Base-by-base conservation (phyloP, 1,284 basidiomycete species). In the Salmacisia buchloeana region DNA sequence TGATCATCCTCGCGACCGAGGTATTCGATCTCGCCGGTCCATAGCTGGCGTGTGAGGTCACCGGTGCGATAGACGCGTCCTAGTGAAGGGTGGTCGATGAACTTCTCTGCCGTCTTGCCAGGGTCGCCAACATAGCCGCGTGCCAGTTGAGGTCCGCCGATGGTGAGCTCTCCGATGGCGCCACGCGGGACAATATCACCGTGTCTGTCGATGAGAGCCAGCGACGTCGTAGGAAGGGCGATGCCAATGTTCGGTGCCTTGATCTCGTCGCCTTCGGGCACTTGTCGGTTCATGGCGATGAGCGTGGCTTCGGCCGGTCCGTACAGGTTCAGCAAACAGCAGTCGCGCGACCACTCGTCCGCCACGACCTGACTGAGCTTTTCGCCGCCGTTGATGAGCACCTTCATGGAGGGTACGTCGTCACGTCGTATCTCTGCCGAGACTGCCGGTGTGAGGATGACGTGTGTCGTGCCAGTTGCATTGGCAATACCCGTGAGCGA, bases 1-100 rank as follows among this genome's bases (percentile, higher is more conserved):
- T 80, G 79, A 56, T 81, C 80, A 64, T 81, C 80, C 59, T 76
- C 75, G n/a, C 80, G 72, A 1, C 80, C 80, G 34, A 81, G 74
- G 62, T 80, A 81, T 65, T 81, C 80, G 49, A 75, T 73, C 41
- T 75, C 73, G 13, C 76, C 77, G 60, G 80, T 75, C 59, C 71
- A 69, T 29, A 81, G 67, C 63, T 75, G 71, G 27, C 78, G 72
- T 10, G 73, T 78, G 10, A 80, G 67, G 58, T 80, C 78, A 33
- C 78, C 78, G 31, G 78, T 80, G 45, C 70, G 71, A 63, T 80
- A 80, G 59, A 78, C 67, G 12, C 73, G 65, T 10, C 76, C 75
- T 18, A 78, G 70, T 36, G 64, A 61, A 0, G 74, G 68, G 63
- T 78, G 76, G 35, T 66, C 58, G 38, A 75, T 69, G 62, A 79